Base-by-base conservation (phyloP, 495 filamentous ascomycete species). In the Pseudevernia furfuracea region DNA sequence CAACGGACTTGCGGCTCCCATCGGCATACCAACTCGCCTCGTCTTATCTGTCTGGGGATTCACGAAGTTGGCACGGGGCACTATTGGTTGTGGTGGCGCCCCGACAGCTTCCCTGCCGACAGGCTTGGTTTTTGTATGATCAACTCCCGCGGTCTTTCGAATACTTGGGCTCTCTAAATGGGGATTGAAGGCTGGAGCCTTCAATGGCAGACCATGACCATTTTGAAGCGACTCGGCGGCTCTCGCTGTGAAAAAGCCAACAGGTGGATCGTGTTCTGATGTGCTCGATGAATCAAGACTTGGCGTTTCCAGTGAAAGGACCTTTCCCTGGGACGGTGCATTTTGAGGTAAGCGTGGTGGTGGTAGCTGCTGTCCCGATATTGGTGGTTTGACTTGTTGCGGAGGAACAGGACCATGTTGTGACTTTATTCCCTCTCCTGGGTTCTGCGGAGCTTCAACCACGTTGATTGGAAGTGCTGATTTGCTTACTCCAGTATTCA, bases 111-210 rank as follows among this genome's bases (percentile, higher is more conserved):
- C 74, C 57, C 75, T 82, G 4, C 76, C 78, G 0, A 95, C 77
- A 0, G 89, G 87, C 43, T 85, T 83, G 36, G 84, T 88, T 61
- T 84, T 87, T 34, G 77, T 85, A 68, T 94, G 89, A 67, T 96
- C 91, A 56, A 97, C 81, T n/a, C 92, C 92, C 0, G 88, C 86
- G 5, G 92, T 96, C 70, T 93, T 91, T 38, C 89, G 86, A 64
- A 96, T 93, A 0, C 90, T 91, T 0, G 92, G 90, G 66, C 88
- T 92, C 67, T 96, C 91, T 7, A 85, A 80, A 62, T 87, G 84
- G 4, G 91, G 91, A 71, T 97, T 89, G 74, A 96, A 97, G 58
- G 78, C 77, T 7, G 83, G 81, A 11, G 80, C 81, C 21, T 84
- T 78, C 8, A 75, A 60, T 7, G 79, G 74, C 3, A 72, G 72